phyloP scores from a whole-genome alignment of 2,329 filamentous ascomycete species.

The Aschersonia sp. region DNA sequence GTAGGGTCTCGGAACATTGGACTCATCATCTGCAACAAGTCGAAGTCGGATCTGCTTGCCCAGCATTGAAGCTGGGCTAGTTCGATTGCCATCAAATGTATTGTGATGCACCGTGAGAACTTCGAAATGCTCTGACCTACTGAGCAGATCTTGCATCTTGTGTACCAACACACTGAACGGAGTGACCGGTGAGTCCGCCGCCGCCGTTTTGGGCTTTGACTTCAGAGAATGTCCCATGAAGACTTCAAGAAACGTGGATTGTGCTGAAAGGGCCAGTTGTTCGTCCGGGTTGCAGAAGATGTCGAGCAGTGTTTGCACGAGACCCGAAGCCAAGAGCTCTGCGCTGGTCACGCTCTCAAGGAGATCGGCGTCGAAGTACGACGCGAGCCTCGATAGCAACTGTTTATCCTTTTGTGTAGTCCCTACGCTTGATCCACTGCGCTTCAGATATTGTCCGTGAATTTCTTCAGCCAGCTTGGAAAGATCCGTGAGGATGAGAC shows the following conservation, averaged over 20 bases:
- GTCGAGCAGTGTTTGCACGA: conserved; percentile 71
- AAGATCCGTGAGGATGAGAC: conserved; percentile 58
- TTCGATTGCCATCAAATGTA: conserved; percentile 76
- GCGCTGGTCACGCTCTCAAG: conserved; percentile 91
- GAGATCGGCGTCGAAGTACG: conserved; percentile 79
- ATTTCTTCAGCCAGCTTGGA: conserved; percentile 60
- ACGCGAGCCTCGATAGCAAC: conserved; percentile 63
- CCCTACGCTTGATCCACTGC: conserved; percentile 28
- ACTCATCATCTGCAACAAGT: conserved; percentile 77
- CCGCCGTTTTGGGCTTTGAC: conserved; percentile 48
- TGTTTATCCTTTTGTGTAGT: conserved; percentile 33
- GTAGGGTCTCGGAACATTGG: conserved; percentile 76
- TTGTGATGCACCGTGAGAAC: conserved; percentile 93
- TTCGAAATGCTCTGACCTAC: conserved; percentile 94
- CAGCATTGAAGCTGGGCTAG: conserved; percentile 87
- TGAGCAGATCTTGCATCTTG: conserved; percentile 91
- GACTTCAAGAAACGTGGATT: conserved; percentile 73
- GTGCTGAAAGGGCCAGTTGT: conserved; percentile 47
- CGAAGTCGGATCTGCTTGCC: conserved; percentile 89
- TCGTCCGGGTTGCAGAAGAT: conserved; percentile 65
- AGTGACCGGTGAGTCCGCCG: conserved; percentile 56
- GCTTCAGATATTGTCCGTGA: conserved; percentile 51
- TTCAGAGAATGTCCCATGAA: conserved; percentile 73
- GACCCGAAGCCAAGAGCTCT: conserved; percentile 78
- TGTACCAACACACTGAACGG: conserved; percentile 83